Percentiles rank a stretch among this genome's conserved stretches.
Conservation (phyloP, 2,329 filamentous ascomycete species). For the Ilyonectria sp. region DNA sequence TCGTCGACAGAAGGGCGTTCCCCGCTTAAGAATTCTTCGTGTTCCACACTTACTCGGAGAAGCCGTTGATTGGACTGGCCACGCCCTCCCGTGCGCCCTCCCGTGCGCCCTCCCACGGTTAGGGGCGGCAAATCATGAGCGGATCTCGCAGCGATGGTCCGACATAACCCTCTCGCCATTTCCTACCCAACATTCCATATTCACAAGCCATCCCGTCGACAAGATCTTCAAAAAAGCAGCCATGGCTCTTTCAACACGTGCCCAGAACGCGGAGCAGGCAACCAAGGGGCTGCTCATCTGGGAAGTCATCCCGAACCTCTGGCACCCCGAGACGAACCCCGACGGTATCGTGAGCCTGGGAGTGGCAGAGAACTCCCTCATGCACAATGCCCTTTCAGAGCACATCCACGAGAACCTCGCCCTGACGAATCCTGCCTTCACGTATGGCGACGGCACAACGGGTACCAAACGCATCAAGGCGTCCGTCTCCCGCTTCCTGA, state of each 20-base stretch:
- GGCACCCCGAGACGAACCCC: slow-evolving; percentile 57
- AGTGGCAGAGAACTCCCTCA: slow-evolving; percentile 67
- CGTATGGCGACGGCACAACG: slow-evolving; percentile 59
- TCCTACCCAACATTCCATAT: not conserved
- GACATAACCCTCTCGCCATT: slow-evolving; percentile 1
- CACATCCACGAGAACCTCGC: slow-evolving; percentile 59
- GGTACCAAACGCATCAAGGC: slow-evolving; percentile 54
- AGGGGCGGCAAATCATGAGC: slow-evolving; percentile 12
- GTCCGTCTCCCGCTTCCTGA: slow-evolving; percentile 56
- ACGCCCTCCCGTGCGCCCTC: too few relatives aligned
- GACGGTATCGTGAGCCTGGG: slow-evolving; percentile 65
- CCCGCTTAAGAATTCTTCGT: not conserved
- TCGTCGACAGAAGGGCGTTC: slow-evolving; percentile 2
- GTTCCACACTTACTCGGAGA: slow-evolving; percentile 6
- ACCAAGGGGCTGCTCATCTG: slow-evolving; percentile 53
- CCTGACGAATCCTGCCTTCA: slow-evolving; percentile 51
- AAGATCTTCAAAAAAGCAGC: not conserved
- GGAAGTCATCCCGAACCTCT: slow-evolving; percentile 62
- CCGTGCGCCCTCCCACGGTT: not conserved
- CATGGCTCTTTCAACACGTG: slow-evolving; percentile 51
- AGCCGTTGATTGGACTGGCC: slow-evolving; percentile 15
- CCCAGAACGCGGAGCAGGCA: slow-evolving; percentile 47
- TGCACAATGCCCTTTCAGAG: slow-evolving; percentile 61
- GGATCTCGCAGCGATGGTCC: slow-evolving; percentile 30
- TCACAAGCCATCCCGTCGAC: not conserved